Base-by-base conservation (phyloP, 176 grass and related monocot species). In the Musa itinerans region DNA sequence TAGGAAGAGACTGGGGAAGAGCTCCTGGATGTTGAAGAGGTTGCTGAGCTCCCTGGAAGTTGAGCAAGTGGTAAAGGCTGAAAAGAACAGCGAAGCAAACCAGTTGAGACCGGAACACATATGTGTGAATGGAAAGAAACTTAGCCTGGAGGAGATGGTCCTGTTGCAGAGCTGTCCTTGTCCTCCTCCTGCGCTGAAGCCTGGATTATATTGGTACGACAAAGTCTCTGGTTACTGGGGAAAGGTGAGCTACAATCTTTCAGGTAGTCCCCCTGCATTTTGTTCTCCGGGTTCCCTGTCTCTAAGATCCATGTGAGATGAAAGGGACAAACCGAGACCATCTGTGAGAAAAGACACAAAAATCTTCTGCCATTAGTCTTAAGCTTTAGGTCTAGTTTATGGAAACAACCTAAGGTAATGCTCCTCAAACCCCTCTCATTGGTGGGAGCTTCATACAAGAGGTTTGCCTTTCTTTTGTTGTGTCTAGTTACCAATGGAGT, bases 181-280 rank as follows among this genome's bases (percentile, higher is more conserved):
- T 53, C 94, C 90, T 10, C 95, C 95, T 24, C 68, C 84, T 0
- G 89, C 78, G 86, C 84, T 99, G n/a, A 86, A 92, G 14, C 88
- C 88, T 0, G 95, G 95, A 1, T 85, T 80, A 53, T 99, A 99
- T 78, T 99, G 95, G 95, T 99, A 99, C 29, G 95, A 99, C 72
- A 99, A 92, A 78, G 86, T 94, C 25, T 94, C 90, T 14, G 95
- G 95, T 19, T 94, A 91, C 82, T 99, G 95, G 95, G 95, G 95
- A 22, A 94, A 99, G 95, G 95, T 99, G 82, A 74, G 89, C 53
- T 15, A 56, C 49, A 16, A 52, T 3, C 64, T 25, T 34, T 17
- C 0, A 68, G 8, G 66, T 81, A 11, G 21, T 0, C n/a, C 19
- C 26, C 63, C 63, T 50, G 17, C 15, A 19, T 15, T 70, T 11